phyloP scores from a whole-genome alignment of 371 early-diverging fungal species.

The Mortierella sp. region DNA sequence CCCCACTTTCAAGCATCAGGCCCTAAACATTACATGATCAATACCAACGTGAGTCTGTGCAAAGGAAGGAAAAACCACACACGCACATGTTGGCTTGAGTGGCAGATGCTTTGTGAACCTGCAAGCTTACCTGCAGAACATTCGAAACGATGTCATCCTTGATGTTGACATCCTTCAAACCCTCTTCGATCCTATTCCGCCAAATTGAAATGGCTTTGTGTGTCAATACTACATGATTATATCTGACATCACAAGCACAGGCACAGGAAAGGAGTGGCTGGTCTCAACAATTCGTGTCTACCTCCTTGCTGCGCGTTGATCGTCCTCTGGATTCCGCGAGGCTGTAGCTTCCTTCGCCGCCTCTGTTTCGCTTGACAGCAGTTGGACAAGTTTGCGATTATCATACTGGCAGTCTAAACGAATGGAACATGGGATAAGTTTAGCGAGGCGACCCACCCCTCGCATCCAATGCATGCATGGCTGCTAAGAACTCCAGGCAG shows the following conservation, averaged over 20 bases:
- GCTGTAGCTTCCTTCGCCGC: constrained; percentile 17
- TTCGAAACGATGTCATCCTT: constrained; percentile 45
- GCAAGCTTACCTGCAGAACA: constrained; percentile 35
- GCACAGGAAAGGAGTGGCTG: no score
- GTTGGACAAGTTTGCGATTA: constrained; percentile 24
- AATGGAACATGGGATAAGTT: not conserved
- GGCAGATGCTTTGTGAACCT: not conserved
- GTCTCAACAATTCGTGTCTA: no score
- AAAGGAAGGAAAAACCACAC: not conserved
- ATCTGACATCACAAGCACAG: not conserved
- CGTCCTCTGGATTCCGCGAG: constrained; percentile 12
- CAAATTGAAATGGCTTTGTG: not conserved
- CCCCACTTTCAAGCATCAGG: constrained; percentile 48
- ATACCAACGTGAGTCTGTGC: not conserved
- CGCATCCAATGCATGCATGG: no score
- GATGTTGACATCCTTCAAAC: constrained; percentile 29
- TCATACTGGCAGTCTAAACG: constrained; percentile 40
- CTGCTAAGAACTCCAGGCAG: not conserved
- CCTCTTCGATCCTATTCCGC: constrained; percentile 32
- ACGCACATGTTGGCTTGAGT: not conserved
- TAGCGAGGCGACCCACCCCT: not conserved
- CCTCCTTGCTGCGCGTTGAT: constrained; percentile 16
- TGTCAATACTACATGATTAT: no score
- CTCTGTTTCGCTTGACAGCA: constrained; percentile 19
- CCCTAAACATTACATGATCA: constrained; percentile 21